Base-by-base conservation (phyloP, 2,329 filamentous ascomycete species). In the Orbilia javanica region DNA sequence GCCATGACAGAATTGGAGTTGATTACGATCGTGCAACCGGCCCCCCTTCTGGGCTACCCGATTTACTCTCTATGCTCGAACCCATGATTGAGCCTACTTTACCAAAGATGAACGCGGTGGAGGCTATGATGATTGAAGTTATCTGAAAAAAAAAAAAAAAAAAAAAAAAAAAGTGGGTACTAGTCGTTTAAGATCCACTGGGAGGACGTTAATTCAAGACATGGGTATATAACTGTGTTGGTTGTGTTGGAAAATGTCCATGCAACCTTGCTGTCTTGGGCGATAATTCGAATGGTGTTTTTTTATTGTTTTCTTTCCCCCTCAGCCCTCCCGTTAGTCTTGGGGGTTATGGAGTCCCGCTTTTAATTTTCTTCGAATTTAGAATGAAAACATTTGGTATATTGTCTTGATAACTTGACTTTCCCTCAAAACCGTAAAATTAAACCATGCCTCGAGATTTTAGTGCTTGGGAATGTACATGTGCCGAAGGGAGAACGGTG, bases 51-150 rank as follows among this genome's bases (percentile, higher is more conserved):
- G 67, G 46, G 15, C 11, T 78, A 7, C 52, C 67, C n/a, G 67
- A 78, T 50, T 22, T 78, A 18, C 27, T 71, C 7, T 66, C 74
- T 3, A 53, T 78, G 50, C 39, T 78, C 7, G 74, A 72, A 36
- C 63, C 74, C 13, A 53, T 78, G 50, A 53, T 78, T 3, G 74
- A 72, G 29, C 63, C 74, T n/a, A 39, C 42, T 8, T 27, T 71
- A 4, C 74, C 74, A 3, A 72, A 44, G 42, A 67, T 68, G 60
- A 44, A 55, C 7, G 50, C 66, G 11, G 66, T 44, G 8, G 63
- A 72, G 13, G 18, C 67, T 18, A 68, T 78, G 67, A 64, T 72
- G 67, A 78, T 78, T 50, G 67, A 72, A 20, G 68, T 78, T 57
- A 25, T 72, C 11, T 67, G 25, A 48, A 44, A 10, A 1, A 5